A percentile compares a stretch with the other conserved stretches of the same genome.
These are phyloP conservation scores for Quillaja saponaria DNA, from an alignment of 306 rosid genomes.

Conservation along the genomic window DNA sequence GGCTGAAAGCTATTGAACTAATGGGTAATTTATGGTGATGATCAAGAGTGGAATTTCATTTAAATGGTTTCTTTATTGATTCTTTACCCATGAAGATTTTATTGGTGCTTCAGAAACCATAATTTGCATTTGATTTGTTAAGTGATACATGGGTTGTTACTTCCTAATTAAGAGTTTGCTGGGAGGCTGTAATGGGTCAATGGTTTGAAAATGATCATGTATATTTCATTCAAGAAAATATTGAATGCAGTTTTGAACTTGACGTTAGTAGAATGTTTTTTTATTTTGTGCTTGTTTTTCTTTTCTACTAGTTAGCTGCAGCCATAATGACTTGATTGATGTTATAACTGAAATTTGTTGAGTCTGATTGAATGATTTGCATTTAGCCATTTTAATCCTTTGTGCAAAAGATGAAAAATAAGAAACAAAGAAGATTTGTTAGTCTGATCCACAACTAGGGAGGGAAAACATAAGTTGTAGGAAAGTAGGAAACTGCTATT, in stretches of 20 bases:
- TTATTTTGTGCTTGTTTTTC: not conserved
- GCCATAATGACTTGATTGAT: not conserved
- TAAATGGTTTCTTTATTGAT: not conserved
- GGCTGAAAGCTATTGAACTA: no score
- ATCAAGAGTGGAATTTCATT: not conserved
- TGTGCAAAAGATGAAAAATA: not conserved
- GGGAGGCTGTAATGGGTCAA: not conserved
- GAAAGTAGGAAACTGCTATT: no score
- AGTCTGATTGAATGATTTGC: not conserved
- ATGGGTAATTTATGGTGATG: not conserved
- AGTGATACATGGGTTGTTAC: not conserved
- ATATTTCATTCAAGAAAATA: not conserved
- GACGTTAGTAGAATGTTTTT: not conserved
- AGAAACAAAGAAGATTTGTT: not conserved
- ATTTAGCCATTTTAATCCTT: not conserved
- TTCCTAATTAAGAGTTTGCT: not conserved
- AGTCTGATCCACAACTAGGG: not conserved
- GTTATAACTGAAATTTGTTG: not conserved
- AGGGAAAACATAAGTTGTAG: not conserved
- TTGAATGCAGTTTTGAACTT: not conserved
- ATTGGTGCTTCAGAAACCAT: not conserved
- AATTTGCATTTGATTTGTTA: not conserved
- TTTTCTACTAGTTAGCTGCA: not conserved
- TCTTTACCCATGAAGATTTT: not conserved
- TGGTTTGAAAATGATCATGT: not conserved